phyloP scores from a whole-genome alignment of 495 filamentous ascomycete genomes.

The Aspergillus affinis region DNA sequence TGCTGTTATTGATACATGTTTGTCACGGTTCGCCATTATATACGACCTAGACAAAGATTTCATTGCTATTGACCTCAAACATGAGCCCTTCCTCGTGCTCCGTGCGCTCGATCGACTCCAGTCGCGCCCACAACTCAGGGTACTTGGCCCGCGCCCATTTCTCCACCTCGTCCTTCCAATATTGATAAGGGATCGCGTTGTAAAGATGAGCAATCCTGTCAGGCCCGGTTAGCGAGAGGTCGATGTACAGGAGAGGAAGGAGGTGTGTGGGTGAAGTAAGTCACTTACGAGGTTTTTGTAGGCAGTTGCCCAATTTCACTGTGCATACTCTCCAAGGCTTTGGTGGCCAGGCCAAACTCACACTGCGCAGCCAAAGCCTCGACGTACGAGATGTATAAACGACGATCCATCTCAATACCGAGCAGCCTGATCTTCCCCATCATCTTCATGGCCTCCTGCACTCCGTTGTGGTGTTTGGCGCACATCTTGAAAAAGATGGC shows the following conservation, averaged over 20 bases:
- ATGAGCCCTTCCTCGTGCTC: slow-evolving; percentile 39
- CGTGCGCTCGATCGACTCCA: slow-evolving; percentile 39
- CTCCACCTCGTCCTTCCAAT: slow-evolving; percentile 65
- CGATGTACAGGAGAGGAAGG: slow-evolving; percentile 1
- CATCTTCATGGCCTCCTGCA: slow-evolving; percentile 64
- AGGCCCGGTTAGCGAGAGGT: slow-evolving; percentile 20
- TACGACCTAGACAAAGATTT: background rate
- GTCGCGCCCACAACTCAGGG: slow-evolving; percentile 63
- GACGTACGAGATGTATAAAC: slow-evolving; percentile 71
- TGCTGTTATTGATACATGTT: too few relatives aligned
- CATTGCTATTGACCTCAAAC: slow-evolving; percentile 27
- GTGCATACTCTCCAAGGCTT: slow-evolving; percentile 64
- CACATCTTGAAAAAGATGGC: slow-evolving; percentile 76
- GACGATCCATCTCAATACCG: slow-evolving; percentile 70
- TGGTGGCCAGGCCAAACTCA: slow-evolving; percentile 61
- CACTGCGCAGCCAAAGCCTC: slow-evolving; percentile 70
- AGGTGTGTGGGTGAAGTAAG: background rate
- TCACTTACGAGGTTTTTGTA: slow-evolving; percentile 68
- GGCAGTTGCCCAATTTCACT: slow-evolving; percentile 61
- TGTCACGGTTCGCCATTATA: background rate
- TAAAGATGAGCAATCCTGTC: slow-evolving; percentile 68
- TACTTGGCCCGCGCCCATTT: slow-evolving; percentile 67
- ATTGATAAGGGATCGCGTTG: slow-evolving; percentile 62
- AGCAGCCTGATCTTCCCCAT: slow-evolving; percentile 71
- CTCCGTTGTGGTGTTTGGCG: slow-evolving; percentile 61